phyloP scores from a whole-genome alignment of 2,329 filamentous ascomycete species.

The Alternaria gaisen region DNA sequence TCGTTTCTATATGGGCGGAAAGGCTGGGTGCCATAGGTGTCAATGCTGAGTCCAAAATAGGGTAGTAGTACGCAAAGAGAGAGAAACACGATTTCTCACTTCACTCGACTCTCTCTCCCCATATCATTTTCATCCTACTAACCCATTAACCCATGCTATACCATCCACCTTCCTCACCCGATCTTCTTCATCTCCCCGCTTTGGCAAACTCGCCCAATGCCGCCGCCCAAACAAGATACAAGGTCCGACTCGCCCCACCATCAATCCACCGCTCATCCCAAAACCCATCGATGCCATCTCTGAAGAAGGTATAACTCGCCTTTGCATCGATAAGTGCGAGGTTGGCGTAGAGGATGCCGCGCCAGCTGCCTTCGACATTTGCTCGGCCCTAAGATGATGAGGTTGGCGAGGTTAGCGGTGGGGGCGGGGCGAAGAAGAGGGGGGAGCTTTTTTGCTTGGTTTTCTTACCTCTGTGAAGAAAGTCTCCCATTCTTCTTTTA shows the following conservation, averaged over 20 bases:
- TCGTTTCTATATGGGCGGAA: rapidly evolving
- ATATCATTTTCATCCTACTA: too few relatives aligned
- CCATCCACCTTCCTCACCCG: neutral
- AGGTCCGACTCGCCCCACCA: constrained; percentile 69
- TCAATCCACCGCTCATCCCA: constrained; percentile 73
- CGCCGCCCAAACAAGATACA: constrained; percentile 47
- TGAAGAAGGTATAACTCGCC: constrained; percentile 79
- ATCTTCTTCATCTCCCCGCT: neutral
- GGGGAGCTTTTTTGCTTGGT: too few relatives aligned
- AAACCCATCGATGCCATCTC: constrained; percentile 64
- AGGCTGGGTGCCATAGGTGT: too few relatives aligned
- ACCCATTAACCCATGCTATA: too few relatives aligned
- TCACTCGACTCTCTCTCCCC: too few relatives aligned
- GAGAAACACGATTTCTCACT: too few relatives aligned
- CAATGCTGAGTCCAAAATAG: too few relatives aligned
- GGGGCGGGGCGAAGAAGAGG: too few relatives aligned
- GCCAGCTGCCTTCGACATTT: constrained; percentile 70
- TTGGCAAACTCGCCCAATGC: constrained; percentile 34
- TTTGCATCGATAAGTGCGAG: constrained; percentile 77
- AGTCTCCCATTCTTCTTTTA: constrained; percentile 70
- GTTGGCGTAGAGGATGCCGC: constrained; percentile 83
- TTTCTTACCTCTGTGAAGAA: constrained; percentile 69
- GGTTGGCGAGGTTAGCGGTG: too few relatives aligned
- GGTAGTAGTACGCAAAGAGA: too few relatives aligned
- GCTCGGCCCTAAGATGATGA: constrained; percentile 51